Percentiles rank a stretch among this genome's conserved stretches.
These are phyloP conservation scores for Galerina sulciceps DNA, from an alignment of 768 basidiomycete genomes.

Conservation along the genomic window DNA sequence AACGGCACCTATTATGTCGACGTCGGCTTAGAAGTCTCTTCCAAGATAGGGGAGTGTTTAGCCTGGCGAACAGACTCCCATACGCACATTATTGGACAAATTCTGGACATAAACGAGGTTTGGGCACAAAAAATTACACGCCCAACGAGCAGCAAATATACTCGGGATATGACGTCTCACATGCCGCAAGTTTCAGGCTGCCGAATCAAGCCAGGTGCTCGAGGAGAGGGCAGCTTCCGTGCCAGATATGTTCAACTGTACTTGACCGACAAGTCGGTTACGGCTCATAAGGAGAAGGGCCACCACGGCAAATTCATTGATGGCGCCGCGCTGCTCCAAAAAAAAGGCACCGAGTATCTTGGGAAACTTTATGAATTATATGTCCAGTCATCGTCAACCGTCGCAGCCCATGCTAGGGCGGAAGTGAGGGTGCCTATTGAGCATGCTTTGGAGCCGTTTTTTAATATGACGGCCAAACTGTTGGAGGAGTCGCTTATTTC, in stretches of 20 bases:
- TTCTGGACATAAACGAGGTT: constrained; percentile 11
- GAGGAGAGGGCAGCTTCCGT: constrained; percentile 15
- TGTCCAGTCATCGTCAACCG: constrained; percentile 10
- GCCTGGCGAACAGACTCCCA: constrained; percentile 36
- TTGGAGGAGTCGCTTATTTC: constrained; percentile 11
- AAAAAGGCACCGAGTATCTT: constrained; percentile 5
- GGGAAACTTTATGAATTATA: constrained; percentile 24
- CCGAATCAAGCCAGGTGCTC: constrained; percentile 25
- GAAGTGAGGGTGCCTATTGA: constrained; percentile 30
- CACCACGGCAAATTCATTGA: constrained; percentile 26
- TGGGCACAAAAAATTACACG: constrained; percentile 24
- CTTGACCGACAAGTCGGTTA: constrained; percentile 35
- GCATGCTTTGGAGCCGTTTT: constrained; percentile 5
- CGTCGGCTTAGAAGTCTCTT: constrained; percentile 30
- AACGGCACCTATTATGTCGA: constrained; percentile 31
- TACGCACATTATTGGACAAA: constrained; percentile 16
- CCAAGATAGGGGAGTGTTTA: constrained; percentile 21
- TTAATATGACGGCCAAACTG: neutral
- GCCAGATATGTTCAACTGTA: constrained; percentile 35
- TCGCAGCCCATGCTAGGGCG: constrained; percentile 26
- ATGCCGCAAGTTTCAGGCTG: constrained; percentile 34
- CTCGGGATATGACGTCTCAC: constrained; percentile 30
- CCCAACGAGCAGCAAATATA: constrained; percentile 23
- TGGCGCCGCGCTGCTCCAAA: constrained; percentile 18
- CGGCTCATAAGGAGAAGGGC: constrained; percentile 19